Evolutionary conservation across 805 yeast genomes (phyloP).

Genomic region (Ogataea degrootiae): DNA sequence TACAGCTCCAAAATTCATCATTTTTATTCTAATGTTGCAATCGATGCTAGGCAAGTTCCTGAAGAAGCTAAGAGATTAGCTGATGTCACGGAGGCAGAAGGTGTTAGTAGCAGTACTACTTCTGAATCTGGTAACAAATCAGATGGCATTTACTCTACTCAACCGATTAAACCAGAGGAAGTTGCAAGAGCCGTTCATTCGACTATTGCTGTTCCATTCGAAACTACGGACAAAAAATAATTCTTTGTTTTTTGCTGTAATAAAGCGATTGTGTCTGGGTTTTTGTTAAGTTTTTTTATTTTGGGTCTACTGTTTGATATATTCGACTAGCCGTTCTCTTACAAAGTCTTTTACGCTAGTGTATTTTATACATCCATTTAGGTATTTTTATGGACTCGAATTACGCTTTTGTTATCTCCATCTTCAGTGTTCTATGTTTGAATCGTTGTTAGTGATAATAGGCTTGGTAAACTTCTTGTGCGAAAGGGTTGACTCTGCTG

Average conservation of each 20-base stretch:
- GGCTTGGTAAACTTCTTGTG: too few relatives aligned
- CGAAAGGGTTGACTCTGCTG: too few relatives aligned
- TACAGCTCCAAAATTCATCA: conserved; percentile 57
- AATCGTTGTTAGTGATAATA: too few relatives aligned
- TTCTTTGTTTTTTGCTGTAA: not conserved
- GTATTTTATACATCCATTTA: too few relatives aligned
- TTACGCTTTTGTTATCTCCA: too few relatives aligned
- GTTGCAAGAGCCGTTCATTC: conserved; percentile 7
- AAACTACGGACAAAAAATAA: conserved; percentile 14
- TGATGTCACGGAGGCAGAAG: conserved; percentile 41
- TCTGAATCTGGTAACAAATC: not conserved
- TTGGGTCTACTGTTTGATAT: not conserved
- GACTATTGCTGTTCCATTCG: conserved; percentile 19
- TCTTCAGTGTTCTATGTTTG: too few relatives aligned
- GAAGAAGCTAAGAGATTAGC: conserved; percentile 70
- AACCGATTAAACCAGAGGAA: not conserved
- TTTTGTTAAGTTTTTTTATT: not conserved
- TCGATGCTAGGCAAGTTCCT: conserved; percentile 61
- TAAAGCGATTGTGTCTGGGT: not conserved
- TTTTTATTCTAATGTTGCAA: conserved; percentile 52
- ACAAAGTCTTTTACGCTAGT: not conserved
- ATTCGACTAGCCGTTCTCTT: not conserved
- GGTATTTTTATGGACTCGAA: too few relatives aligned
- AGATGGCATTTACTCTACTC: not conserved
- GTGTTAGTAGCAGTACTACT: not conserved